Percentiles rank a stretch among this genome's conserved stretches.
Conservation (phyloP, 78 protist species). For the Dictyostelium capitatum region DNA sequence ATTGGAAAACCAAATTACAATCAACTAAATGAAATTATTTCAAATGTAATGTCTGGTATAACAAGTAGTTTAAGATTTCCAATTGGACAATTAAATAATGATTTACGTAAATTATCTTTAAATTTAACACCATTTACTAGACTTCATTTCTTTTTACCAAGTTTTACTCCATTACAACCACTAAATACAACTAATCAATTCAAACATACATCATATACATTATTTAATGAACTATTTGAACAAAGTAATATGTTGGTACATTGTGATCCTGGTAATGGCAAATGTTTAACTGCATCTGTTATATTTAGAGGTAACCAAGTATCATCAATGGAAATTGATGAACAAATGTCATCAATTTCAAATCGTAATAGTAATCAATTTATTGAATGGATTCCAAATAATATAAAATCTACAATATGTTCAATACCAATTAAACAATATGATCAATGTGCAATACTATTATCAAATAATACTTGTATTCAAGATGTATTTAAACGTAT, state of each 20-base stretch:
- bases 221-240: conserved; percentile 99
- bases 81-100: conserved; percentile 98
- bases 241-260: conserved; percentile 99
- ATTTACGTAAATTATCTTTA: conserved; percentile 98
- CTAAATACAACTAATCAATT: conserved; percentile 97
- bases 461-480: conserved; percentile 98
- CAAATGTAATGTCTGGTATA: conserved; percentile 96
- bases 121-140: conserved; percentile 99
- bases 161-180: conserved; percentile 96
- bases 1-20: conserved; percentile 96
- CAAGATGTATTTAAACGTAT: conserved; percentile 99
- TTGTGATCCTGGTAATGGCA: conserved; percentile 98
- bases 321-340: conserved; percentile 98
- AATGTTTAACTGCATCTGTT: conserved; percentile 98
- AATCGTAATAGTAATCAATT: conserved; percentile 95
- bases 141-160: conserved; percentile 99
- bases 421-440: conserved; percentile 98
- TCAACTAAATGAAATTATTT: conserved; percentile 98
- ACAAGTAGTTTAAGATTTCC: conserved; percentile 99
- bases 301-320: conserved; percentile 97
- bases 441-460: conserved; percentile 97
- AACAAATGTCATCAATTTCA: conserved; percentile 96
- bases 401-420: conserved; percentile 98
- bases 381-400: conserved; percentile 99
- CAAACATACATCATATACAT: too few species aligned